Evolutionary conservation across 2,329 filamentous ascomycete species (phyloP).

Genomic region (Grosmannia penicillata): DNA sequence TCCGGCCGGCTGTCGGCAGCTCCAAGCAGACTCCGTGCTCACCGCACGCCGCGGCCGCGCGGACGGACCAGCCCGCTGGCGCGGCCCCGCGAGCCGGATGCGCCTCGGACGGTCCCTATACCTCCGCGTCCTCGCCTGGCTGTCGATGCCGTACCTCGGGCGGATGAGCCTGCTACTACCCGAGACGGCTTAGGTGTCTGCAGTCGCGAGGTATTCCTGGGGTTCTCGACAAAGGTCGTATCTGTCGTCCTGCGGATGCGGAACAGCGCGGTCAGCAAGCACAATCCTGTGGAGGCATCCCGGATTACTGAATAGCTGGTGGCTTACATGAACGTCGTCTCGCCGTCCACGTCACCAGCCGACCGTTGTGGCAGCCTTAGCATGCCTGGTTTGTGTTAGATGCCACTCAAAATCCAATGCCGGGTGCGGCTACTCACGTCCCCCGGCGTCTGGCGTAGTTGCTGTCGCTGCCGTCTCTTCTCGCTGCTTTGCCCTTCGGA

Average conservation of each 20-base stretch:
- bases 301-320: no score
- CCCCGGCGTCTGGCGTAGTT: not conserved
- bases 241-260: conserved; percentile 57
- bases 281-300: no score
- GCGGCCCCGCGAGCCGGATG: conserved; percentile 18
- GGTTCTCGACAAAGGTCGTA: conserved; percentile 81
- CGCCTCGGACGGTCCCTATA: conserved; percentile 18
- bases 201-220: conserved; percentile 32
- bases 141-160: conserved; percentile 18
- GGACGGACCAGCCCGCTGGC: conserved; percentile 30
- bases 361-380: conserved; percentile 14
- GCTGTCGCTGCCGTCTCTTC: conserved; percentile 22
- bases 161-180: conserved; percentile 26
- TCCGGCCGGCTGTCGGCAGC: no score
- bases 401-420: no score
- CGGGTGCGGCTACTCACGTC: not conserved
- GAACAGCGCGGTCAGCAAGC: not conserved
- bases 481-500: conserved; percentile 48
- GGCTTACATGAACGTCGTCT: conserved; percentile 79
- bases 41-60: conserved; percentile 30
- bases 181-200: conserved; percentile 31
- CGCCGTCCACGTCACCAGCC: conserved; percentile 32
- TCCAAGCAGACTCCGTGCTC: conserved; percentile 11
- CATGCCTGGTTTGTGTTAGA: conserved; percentile 3
- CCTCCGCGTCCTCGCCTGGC: conserved; percentile 19